phyloP scores from a whole-genome alignment of 1,284 basidiomycete species.

The Irpex sp. region DNA sequence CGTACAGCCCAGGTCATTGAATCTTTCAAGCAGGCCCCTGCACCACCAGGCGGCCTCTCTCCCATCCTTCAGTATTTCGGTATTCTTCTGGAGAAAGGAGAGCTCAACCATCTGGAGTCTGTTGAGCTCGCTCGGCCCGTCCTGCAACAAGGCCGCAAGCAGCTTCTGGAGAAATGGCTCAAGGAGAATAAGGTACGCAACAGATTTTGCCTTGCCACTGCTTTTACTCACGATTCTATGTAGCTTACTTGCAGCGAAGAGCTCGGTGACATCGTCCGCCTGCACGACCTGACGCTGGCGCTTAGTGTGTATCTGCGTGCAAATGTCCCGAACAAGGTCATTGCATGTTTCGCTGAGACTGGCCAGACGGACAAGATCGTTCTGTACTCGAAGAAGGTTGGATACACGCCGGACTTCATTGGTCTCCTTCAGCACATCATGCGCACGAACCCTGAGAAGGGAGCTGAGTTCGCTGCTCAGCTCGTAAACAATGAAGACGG shows the following conservation, averaged over 20 bases:
- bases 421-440: slow-evolving; percentile 96
- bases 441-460: slow-evolving; percentile 96
- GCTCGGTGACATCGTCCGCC: slow-evolving; percentile 94
- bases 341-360: slow-evolving; percentile 98
- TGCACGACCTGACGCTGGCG: slow-evolving; percentile 98
- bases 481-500: slow-evolving; percentile 93
- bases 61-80: slow-evolving; percentile 99
- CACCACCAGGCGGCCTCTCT: slow-evolving; percentile 87
- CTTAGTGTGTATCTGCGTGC: slow-evolving; percentile 97
- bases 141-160: slow-evolving; percentile 94
- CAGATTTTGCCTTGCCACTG: neutral
- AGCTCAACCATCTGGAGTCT: slow-evolving; percentile 96
- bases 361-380: slow-evolving; percentile 99
- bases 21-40: slow-evolving; percentile 94
- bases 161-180: slow-evolving; percentile 98
- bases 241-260: slow-evolving; percentile 98
- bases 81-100: slow-evolving; percentile 95
- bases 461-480: slow-evolving; percentile 96
- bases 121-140: slow-evolving; percentile 96
- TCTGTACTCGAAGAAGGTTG: slow-evolving; percentile 97
- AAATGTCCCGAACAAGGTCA: slow-evolving; percentile 98
- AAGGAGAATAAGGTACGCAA: slow-evolving; percentile 93
- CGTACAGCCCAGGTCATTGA: slow-evolving; percentile 97
- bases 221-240: neutral
- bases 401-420: slow-evolving; percentile 92